phyloP scores from a whole-genome alignment of 2,329 filamentous ascomycete species.

The Colletotrichum paranaense region DNA sequence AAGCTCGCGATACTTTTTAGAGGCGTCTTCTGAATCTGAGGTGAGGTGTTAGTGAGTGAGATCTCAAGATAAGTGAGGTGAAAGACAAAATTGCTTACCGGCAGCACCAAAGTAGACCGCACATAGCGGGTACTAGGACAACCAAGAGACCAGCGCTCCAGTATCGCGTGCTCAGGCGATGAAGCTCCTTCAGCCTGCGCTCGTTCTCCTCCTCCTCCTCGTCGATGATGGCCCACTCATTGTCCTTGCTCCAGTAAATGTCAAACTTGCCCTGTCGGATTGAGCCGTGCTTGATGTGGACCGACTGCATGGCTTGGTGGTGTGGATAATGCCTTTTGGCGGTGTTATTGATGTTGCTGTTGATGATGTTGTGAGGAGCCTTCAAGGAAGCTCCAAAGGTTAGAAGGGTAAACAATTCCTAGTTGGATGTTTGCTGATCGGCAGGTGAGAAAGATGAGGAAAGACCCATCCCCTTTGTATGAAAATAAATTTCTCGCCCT shows the following conservation, averaged over 20 bases:
- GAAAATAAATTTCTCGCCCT: neutral
- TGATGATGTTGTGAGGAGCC: neutral
- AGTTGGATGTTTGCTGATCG: neutral
- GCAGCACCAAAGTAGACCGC: conserved; percentile 20
- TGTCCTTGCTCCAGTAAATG: conserved; percentile 26
- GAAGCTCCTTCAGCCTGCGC: neutral
- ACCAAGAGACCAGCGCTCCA: conserved; percentile 24
- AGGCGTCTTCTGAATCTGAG: neutral
- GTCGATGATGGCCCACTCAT: conserved; percentile 35
- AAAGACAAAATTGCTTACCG: neutral
- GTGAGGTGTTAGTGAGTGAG: neutral
- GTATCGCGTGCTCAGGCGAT: conserved; percentile 10
- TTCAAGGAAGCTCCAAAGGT: neutral
- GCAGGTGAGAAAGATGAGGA: neutral
- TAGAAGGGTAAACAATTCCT: neutral
- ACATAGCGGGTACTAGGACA: conserved; percentile 25
- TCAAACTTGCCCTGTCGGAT: conserved; percentile 17
- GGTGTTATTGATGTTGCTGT: neutral
- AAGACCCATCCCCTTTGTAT: neutral
- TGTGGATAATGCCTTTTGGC: neutral
- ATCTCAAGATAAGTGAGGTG: neutral
- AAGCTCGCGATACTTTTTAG: neutral
- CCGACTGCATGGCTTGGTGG: conserved; percentile 1
- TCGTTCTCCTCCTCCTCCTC: conserved; percentile 32
- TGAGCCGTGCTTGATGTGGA: conserved; percentile 9